phyloP scores from a whole-genome alignment of 306 rosid species.

The Lithocarpus polystachyus region DNA sequence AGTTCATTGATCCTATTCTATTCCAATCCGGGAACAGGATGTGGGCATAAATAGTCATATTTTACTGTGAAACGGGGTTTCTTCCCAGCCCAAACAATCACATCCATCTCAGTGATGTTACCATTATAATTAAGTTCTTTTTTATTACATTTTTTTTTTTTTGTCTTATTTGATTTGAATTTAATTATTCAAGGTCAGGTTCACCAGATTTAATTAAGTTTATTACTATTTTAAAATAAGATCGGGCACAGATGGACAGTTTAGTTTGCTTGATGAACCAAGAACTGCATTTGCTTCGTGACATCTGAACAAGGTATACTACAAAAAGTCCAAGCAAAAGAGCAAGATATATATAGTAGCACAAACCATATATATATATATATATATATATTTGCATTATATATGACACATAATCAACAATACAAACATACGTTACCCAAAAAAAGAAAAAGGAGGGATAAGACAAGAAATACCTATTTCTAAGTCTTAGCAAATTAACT shows the following conservation, averaged over 20 bases:
- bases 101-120: not conserved
- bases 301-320: not conserved
- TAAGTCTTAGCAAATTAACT: not conserved
- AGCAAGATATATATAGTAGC: not conserved
- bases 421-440: not conserved
- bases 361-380: not conserved
- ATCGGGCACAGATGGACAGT: too few species aligned
- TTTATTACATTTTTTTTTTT: too few species aligned
- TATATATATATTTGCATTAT: not conserved
- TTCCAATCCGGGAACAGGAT: slow-evolving; percentile 36
- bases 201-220: too few species aligned
- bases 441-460: not conserved
- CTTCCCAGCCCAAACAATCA: not conserved
- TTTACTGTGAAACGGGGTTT: slow-evolving; percentile 10
- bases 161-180: too few species aligned
- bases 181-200: too few species aligned
- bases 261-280: too few species aligned
- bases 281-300: too few species aligned
- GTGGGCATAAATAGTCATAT: slow-evolving; percentile 20
- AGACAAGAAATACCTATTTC: not conserved
- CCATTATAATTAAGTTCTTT: not conserved
- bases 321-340: not conserved
- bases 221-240: too few species aligned
- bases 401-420: not conserved
- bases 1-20: slow-evolving; percentile 17